Evolutionary conservation across 805 yeast species (phyloP).

Genomic region (Millerozyma acaciae): DNA sequence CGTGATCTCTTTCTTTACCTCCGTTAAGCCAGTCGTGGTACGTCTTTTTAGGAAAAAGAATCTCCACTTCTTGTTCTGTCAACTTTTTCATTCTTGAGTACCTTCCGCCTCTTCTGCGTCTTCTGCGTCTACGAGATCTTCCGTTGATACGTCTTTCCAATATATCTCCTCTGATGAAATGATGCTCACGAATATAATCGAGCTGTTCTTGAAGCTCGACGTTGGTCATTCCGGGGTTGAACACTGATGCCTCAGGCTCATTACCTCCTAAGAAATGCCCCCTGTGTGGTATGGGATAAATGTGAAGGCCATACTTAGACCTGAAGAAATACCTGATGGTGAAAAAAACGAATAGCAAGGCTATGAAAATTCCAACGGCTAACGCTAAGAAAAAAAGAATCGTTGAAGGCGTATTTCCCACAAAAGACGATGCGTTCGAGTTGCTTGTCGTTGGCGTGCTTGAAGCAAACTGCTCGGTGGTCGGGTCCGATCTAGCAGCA

Average conservation of each 20-base stretch:
- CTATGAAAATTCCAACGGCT: constrained; percentile 57
- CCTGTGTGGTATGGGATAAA: constrained; percentile 33
- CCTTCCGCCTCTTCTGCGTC: constrained; percentile 38
- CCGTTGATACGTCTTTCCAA: constrained; percentile 23
- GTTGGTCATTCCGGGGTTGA: constrained; percentile 7
- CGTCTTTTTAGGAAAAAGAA: constrained; percentile 53
- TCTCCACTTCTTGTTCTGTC: constrained; percentile 55
- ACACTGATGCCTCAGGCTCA: too few relatives aligned
- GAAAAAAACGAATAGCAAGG: constrained; percentile 54
- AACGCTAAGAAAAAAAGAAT: constrained; percentile 62
- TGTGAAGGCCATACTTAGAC: constrained; percentile 51
- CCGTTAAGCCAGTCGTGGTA: constrained; percentile 60
- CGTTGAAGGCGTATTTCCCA: constrained; percentile 55
- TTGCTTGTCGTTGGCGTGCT: too few relatives aligned
- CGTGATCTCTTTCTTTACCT: constrained; percentile 51
- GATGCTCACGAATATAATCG: constrained; percentile 31
- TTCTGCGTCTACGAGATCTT: constrained; percentile 33
- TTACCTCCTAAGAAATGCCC: constrained; percentile 6
- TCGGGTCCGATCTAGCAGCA: too few relatives aligned
- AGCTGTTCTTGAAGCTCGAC: constrained; percentile 33
- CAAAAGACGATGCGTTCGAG: too few relatives aligned
- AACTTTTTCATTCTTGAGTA: constrained; percentile 48
- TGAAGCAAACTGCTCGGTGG: too few relatives aligned
- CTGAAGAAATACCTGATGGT: constrained; percentile 58
- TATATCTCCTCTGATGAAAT: constrained; percentile 28